Percentiles rank a stretch among this genome's conserved stretches.
Evolutionary conservation across 2,329 filamentous ascomycete species (phyloP).

Genomic region (Penicillium sclerotigenum): DNA sequence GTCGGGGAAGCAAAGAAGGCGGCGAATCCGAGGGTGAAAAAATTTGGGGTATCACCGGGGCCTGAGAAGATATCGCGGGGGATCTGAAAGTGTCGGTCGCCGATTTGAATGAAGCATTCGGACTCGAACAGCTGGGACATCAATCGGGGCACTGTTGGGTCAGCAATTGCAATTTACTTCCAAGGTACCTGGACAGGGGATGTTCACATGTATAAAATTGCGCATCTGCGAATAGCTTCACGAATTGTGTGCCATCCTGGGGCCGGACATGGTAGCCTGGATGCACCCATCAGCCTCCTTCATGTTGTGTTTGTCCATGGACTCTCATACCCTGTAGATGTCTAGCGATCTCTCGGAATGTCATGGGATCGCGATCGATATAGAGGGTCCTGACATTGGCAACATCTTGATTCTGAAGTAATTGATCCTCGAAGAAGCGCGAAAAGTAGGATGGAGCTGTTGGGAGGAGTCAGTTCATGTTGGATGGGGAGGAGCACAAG

Average conservation of each 20-base stretch:
- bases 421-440: conserved; percentile 83
- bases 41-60: conserved; percentile 90
- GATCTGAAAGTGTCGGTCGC: conserved; percentile 82
- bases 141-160: conserved; percentile 70
- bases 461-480: conserved; percentile 47
- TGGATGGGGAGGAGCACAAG: background rate
- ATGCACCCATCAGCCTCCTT: conserved; percentile 3
- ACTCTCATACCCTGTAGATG: conserved; percentile 68
- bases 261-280: conserved; percentile 78
- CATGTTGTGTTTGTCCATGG: background rate
- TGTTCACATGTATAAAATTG: conserved; percentile 82
- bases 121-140: conserved; percentile 89
- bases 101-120: conserved; percentile 88
- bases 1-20: conserved; percentile 78
- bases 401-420: conserved; percentile 58
- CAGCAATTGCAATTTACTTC: background rate
- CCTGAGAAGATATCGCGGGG: conserved; percentile 80
- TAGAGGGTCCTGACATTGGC: conserved; percentile 73
- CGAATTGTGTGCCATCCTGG: conserved; percentile 79
- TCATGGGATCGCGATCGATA: conserved; percentile 87
- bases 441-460: conserved; percentile 95
- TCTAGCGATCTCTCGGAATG: conserved; percentile 82
- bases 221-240: conserved; percentile 88
- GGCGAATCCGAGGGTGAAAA: conserved; percentile 86
- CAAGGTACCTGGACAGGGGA: background rate